Percentiles rank a stretch among this genome's conserved stretches.
Conservation (phyloP, 2,329 filamentous ascomycete species). For the Cladosporium cucumerinum region DNA sequence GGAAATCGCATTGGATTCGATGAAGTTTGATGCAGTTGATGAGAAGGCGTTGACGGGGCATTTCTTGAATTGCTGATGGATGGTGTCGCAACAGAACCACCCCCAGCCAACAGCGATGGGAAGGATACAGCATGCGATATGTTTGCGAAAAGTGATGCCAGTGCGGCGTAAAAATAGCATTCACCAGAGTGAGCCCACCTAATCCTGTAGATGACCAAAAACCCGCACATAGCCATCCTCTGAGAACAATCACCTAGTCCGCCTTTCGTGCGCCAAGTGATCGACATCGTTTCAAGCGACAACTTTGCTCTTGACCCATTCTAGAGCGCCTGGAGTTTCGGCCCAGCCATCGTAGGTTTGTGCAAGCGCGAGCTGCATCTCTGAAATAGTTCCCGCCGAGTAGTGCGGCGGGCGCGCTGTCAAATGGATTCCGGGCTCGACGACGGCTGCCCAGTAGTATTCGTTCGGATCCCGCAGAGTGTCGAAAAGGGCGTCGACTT, state of each 20-base stretch:
- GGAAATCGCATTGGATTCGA: neutral
- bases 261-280: neutral
- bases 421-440: neutral
- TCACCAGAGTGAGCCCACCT: neutral
- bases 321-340: neutral
- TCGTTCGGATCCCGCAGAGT: neutral
- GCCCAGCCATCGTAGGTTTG: neutral
- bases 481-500: neutral
- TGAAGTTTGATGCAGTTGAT: neutral
- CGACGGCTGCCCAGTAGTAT: neutral
- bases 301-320: neutral
- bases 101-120: neutral
- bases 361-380: neutral
- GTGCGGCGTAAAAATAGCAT: neutral
- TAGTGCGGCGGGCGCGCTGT: neutral
- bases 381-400: neutral
- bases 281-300: neutral
- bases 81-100: neutral
- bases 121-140: neutral
- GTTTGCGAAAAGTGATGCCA: neutral
- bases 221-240: neutral
- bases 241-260: neutral
- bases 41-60: neutral
- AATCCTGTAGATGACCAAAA: neutral
- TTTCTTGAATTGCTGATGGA: neutral